Conservation (phyloP, 1,284 basidiomycete species). For the Ceratobasidium sp. region DNA sequence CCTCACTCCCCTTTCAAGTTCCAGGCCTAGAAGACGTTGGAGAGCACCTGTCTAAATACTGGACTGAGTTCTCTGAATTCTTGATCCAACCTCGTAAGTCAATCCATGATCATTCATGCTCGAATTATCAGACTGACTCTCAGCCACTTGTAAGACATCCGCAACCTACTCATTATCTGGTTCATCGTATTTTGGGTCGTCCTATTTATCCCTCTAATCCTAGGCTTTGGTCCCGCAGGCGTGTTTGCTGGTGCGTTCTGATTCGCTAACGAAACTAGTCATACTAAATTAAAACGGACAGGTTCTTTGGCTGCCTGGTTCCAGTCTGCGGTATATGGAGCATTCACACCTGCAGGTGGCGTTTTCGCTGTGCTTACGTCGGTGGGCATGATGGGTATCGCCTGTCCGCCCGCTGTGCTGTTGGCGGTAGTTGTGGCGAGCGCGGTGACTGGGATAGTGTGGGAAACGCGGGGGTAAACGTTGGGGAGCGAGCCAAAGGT, state of each 20-base stretch:
- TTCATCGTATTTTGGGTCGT: constrained; percentile 34
- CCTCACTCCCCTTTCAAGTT: background rate
- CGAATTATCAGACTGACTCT: background rate
- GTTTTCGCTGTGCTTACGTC: constrained; percentile 31
- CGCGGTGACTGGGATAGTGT: constrained; percentile 4
- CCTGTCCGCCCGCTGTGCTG: constrained; percentile 17
- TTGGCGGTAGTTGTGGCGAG: constrained; percentile 11
- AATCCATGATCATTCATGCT: background rate
- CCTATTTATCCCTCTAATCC: constrained; percentile 22
- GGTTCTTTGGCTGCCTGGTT: constrained; percentile 29
- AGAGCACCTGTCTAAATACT: constrained; percentile 8
- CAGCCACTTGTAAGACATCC: background rate
- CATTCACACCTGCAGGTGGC: constrained; percentile 36
- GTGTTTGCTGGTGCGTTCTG: constrained; percentile 21
- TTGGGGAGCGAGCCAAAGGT: too few species aligned
- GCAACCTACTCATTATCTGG: constrained; percentile 30
- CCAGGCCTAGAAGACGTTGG: background rate
- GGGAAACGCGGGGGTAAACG: constrained; percentile 2
- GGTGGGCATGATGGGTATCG: constrained; percentile 33
- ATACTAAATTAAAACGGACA: background rate
- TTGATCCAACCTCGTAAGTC: constrained; percentile 30
- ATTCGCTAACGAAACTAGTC: background rate
- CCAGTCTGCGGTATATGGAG: constrained; percentile 36
- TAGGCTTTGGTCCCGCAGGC: constrained; percentile 32
- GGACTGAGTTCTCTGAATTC: constrained; percentile 22